A percentile compares a stretch with the other conserved stretches of the same genome.
Evolutionary conservation across 1,284 basidiomycete species (phyloP).

Genomic region (Anthracocystis setariae): DNA sequence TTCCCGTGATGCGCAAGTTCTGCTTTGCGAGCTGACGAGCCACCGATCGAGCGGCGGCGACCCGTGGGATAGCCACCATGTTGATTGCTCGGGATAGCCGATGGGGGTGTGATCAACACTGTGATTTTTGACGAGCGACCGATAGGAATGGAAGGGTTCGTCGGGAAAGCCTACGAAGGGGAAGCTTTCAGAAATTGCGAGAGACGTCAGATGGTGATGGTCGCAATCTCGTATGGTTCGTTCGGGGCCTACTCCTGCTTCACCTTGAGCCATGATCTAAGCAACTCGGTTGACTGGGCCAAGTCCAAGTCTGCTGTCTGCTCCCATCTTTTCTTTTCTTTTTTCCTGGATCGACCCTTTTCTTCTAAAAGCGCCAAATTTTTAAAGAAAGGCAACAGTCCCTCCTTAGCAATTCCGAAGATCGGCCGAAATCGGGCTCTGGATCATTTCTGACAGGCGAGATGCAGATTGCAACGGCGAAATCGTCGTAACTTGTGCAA

Average conservation of each 20-base stretch:
- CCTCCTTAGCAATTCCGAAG: slow-evolving; percentile 12
- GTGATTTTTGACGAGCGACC: not conserved
- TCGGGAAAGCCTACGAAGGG: not conserved
- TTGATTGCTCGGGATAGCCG: not conserved
- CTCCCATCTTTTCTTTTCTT: not conserved
- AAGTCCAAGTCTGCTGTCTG: not conserved
- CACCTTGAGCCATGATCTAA: slow-evolving; percentile 3
- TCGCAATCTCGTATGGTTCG: too few species aligned
- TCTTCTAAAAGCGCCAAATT: slow-evolving; percentile 39
- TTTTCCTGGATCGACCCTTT: not conserved
- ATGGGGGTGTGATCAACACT: not conserved
- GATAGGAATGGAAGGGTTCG: not conserved
- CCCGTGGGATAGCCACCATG: slow-evolving; percentile 40
- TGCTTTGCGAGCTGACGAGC: slow-evolving; percentile 45
- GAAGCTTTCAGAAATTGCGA: too few species aligned
- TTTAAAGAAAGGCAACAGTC: too few species aligned
- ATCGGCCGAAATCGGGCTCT: slow-evolving; percentile 20
- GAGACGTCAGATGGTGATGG: too few species aligned
- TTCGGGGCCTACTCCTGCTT: too few species aligned
- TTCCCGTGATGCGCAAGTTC: slow-evolving; percentile 15
- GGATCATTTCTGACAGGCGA: not conserved
- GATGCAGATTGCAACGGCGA: not conserved
- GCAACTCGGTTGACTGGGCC: not conserved
- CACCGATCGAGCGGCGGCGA: slow-evolving; percentile 40
- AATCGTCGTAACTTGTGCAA: too few species aligned